Conservation (phyloP, 352 stramenopile species). For the Peronospora tabacina region DNA sequence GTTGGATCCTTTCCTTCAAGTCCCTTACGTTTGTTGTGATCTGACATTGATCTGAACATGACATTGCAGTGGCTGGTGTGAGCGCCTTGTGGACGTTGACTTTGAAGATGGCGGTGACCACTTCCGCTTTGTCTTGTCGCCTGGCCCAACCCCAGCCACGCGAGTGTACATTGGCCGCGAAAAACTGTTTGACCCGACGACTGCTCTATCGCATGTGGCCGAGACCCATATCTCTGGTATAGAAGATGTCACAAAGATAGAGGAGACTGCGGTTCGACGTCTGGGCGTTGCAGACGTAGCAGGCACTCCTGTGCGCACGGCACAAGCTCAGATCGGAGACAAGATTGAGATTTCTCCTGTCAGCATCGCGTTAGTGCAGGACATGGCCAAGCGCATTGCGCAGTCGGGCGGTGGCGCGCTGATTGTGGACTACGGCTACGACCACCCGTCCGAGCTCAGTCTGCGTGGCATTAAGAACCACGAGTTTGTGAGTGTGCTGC, state of each 20-base stretch:
- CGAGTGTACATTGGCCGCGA: constrained; percentile 82
- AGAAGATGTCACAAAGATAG: constrained; percentile 26
- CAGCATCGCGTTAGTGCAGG: constrained; percentile 87
- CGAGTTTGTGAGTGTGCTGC: constrained; percentile 89
- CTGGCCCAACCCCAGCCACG: constrained; percentile 85
- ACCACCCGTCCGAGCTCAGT: constrained; percentile 84
- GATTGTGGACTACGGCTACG: constrained; percentile 93
- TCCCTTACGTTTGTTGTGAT: constrained; percentile 4
- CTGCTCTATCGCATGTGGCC: constrained; percentile 21
- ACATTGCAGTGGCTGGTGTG: constrained; percentile 80
- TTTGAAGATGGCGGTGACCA: constrained; percentile 75
- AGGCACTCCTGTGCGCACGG: constrained; percentile 40
- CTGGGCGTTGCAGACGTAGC: constrained; percentile 42
- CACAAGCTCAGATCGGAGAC: constrained; percentile 63
- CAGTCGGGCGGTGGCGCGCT: constrained; percentile 82
- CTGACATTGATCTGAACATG: background rate
- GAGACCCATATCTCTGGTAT: constrained; percentile 24
- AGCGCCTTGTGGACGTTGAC: constrained; percentile 91
- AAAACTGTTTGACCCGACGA: constrained; percentile 64
- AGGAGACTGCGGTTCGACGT: constrained; percentile 25
- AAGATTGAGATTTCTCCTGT: constrained; percentile 92
- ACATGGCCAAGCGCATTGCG: constrained; percentile 86
- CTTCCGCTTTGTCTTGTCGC: constrained; percentile 91
- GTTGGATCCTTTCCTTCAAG: background rate
- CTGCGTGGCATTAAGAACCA: constrained; percentile 92